Base-by-base conservation (phyloP, 176 grass and related monocot genomes). In the Carex scoparia region DNA sequence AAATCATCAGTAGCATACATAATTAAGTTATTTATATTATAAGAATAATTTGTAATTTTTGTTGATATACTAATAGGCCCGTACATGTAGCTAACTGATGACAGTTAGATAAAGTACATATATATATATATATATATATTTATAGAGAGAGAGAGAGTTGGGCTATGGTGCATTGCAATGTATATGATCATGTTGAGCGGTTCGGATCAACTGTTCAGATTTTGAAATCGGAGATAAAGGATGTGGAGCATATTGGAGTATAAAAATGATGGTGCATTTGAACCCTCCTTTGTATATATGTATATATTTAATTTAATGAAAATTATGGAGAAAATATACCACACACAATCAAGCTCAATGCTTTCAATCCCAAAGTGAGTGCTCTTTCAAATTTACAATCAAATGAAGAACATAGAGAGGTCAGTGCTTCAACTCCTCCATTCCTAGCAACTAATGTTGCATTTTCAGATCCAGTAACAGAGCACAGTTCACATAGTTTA, bases 401-500 rank as follows among this genome's bases (percentile, higher is more conserved):
- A 89, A 94, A 74, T 30, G 88, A 94, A 72, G 54, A 86, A 76
- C 95, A 94, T 75, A 98, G 85, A 44, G 79, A 30, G 11, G 87
- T 79, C 10, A 98, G 89, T 23, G 82, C 55, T 84, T 95, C 93
- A 19, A 98, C 86, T 16, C 76, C 91, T 32, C 95, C 95, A 79
- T 93, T 98, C 71, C 91, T 89, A 18, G 81, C 80, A 33, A 83
- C 91, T 65, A 95, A 61, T n/a, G 88, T 87, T 69, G 91, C 79
- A 75, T 93, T 86, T 63, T 95, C 93, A 4, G 66, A 85, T 53
- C 84, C 95, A 58, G 92, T 89, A 9, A 44, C 80, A 40, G 91
- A 92, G 89, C 89, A 95, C 4, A 95, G 61, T 15, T 61, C 82
- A 65, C 69, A 81, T 15, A 98, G 56, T 62, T 85, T 92, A 23